These are phyloP conservation scores for Candida maesae DNA, from an alignment of 805 yeast genomes.

Conservation along the genomic window DNA sequence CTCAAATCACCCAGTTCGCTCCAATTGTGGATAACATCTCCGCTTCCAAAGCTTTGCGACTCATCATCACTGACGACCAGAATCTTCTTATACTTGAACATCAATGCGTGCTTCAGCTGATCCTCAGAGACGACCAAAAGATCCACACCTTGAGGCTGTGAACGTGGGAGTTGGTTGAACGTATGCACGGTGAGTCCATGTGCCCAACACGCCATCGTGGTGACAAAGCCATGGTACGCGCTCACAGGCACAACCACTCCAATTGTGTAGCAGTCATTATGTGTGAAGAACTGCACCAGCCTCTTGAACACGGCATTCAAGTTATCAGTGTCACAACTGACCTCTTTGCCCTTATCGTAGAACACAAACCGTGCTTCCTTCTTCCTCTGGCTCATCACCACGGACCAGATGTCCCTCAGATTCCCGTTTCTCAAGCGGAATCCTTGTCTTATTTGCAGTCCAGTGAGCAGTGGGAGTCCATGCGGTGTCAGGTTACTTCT, in stretches of 20 bases:
- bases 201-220: slow-evolving; percentile 42
- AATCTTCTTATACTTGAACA: slow-evolving; percentile 29
- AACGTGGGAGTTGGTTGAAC: slow-evolving; percentile 32
- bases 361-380: slow-evolving; percentile 22
- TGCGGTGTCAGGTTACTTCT: slow-evolving; percentile 73
- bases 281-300: slow-evolving; percentile 20
- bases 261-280: slow-evolving; percentile 22
- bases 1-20: slow-evolving; percentile 18
- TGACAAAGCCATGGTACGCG: slow-evolving; percentile 34
- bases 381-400: slow-evolving; percentile 35
- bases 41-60: slow-evolving; percentile 1
- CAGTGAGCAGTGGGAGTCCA: slow-evolving; percentile 64
- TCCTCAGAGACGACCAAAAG: slow-evolving; percentile 30
- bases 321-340: slow-evolving; percentile 13
- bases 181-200: slow-evolving; percentile 38
- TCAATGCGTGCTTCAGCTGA: slow-evolving; percentile 22
- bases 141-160: slow-evolving; percentile 26
- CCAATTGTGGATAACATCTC: slow-evolving; percentile 26
- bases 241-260: slow-evolving; percentile 29
- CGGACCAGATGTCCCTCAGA: slow-evolving; percentile 68
- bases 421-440: slow-evolving; percentile 73
- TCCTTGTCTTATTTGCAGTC: slow-evolving; percentile 59
- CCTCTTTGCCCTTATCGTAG: slow-evolving; percentile 23
- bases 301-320: slow-evolving; percentile 31
- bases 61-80: slow-evolving; percentile 29